phyloP scores from a whole-genome alignment of 371 early-diverging fungal genomes.

The Parasitella parasitica region DNA sequence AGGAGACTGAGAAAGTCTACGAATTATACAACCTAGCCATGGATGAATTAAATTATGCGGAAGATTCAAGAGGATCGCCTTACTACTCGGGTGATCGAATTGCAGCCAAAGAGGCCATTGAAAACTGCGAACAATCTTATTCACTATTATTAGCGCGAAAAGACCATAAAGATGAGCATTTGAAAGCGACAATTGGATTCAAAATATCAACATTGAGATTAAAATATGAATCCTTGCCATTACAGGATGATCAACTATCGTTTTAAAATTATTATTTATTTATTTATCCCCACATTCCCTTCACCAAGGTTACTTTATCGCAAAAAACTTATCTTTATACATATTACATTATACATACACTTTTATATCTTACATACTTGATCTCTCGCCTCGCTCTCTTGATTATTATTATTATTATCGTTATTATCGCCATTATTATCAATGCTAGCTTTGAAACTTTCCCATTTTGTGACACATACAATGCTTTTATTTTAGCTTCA shows the following conservation, averaged over 20 bases:
- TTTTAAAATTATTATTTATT: not conserved
- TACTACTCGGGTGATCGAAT: slow-evolving; percentile 41
- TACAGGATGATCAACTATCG: slow-evolving; percentile 17
- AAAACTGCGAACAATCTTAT: slow-evolving; percentile 23
- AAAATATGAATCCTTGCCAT: slow-evolving; percentile 20
- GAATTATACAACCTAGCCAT: slow-evolving; percentile 14
- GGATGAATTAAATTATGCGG: slow-evolving; percentile 37
- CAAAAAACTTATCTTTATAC: not conserved
- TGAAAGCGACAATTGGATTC: slow-evolving; percentile 15
- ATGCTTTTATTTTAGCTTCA: too few relatives aligned
- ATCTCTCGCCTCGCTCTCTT: not conserved
- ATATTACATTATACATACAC: not conserved
- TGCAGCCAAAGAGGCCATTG: slow-evolving; percentile 41
- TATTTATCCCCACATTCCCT: not conserved
- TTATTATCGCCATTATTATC: too few relatives aligned
- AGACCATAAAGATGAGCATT: not conserved
- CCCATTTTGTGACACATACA: not conserved
- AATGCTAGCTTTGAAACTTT: not conserved
- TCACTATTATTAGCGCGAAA: slow-evolving; percentile 1
- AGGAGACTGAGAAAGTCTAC: slow-evolving; percentile 11
- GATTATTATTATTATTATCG: not conserved
- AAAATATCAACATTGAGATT: slow-evolving; percentile 19
- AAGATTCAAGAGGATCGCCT: slow-evolving; percentile 38
- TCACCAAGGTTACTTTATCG: not conserved
- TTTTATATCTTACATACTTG: not conserved